A percentile compares a stretch with the other conserved stretches of the same genome.
Evolutionary conservation across 768 basidiomycete genomes (phyloP).

Genomic region (Nidularia pulvinata): DNA sequence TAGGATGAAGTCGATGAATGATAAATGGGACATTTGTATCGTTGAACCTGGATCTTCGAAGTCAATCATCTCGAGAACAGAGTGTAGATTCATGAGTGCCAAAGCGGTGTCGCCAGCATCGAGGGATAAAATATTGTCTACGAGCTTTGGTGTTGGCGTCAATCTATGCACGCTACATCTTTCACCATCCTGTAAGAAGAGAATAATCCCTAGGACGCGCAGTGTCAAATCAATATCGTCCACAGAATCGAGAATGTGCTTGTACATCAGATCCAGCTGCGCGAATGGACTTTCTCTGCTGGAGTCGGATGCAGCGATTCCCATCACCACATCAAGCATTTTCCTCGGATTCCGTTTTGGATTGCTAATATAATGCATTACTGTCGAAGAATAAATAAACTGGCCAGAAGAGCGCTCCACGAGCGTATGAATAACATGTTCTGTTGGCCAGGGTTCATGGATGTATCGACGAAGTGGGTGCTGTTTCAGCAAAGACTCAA

Average conservation of each 20-base stretch:
- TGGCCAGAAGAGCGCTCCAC: conserved; percentile 1
- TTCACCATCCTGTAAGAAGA: too few species aligned
- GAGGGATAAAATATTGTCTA: too few species aligned
- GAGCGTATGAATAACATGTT: neutral
- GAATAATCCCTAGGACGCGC: too few species aligned
- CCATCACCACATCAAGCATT: neutral
- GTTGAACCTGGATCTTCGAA: too few species aligned
- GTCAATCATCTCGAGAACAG: too few species aligned
- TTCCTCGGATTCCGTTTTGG: neutral
- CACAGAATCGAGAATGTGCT: neutral
- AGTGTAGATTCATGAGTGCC: too few species aligned
- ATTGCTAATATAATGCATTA: neutral
- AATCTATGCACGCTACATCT: too few species aligned
- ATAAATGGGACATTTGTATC: too few species aligned
- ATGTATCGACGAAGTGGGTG: neutral
- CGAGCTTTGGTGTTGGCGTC: too few species aligned
- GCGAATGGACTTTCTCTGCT: neutral
- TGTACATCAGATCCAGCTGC: neutral
- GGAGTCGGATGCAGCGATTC: neutral
- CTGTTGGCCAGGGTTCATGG: conserved; percentile 6
- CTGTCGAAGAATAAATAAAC: conserved; percentile 5
- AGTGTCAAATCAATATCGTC: too few species aligned
- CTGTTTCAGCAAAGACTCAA: neutral
- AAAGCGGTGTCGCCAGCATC: too few species aligned
- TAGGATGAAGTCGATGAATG: too few species aligned